Conservation (phyloP, 768 basidiomycete genomes). For the Suillus luteus region DNA sequence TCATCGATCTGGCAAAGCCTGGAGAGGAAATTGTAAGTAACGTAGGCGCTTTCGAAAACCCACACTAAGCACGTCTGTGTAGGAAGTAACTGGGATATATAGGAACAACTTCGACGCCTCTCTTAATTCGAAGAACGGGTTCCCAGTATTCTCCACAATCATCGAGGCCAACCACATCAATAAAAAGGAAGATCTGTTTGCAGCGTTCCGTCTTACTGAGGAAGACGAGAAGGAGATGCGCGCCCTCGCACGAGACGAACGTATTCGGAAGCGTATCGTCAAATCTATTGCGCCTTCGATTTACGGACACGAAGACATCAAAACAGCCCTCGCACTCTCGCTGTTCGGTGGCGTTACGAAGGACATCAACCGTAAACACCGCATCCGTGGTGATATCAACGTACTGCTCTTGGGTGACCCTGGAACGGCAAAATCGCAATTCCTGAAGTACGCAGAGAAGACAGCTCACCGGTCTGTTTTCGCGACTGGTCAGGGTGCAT, state of each 20-base stretch:
- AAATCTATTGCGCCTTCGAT: slow-evolving; percentile 99
- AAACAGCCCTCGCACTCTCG: slow-evolving; percentile 93
- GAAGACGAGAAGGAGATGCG: slow-evolving; percentile 96
- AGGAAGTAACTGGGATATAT: slow-evolving; percentile 99
- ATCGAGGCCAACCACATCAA: slow-evolving; percentile 98
- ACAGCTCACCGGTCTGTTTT: slow-evolving; percentile 97
- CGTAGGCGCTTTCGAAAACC: background rate
- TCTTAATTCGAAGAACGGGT: slow-evolving; percentile 97
- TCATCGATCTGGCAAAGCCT: slow-evolving; percentile 97
- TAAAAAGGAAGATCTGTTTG: slow-evolving; percentile 98
- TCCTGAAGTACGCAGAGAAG: slow-evolving; percentile 99
- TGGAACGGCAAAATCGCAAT: slow-evolving; percentile 98
- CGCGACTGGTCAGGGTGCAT: slow-evolving; percentile 97
- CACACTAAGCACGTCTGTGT: slow-evolving; percentile 17
- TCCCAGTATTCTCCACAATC: slow-evolving; percentile 98
- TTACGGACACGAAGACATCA: slow-evolving; percentile 99
- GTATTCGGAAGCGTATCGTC: slow-evolving; percentile 95
- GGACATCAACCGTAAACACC: slow-evolving; percentile 95
- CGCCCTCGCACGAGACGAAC: slow-evolving; percentile 82
- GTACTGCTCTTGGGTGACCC: slow-evolving; percentile 95
- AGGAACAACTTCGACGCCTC: slow-evolving; percentile 99
- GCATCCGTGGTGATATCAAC: slow-evolving; percentile 98
- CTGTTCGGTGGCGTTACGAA: slow-evolving; percentile 94
- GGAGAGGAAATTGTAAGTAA: slow-evolving; percentile 92
- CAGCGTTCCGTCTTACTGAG: slow-evolving; percentile 96